Evolutionary conservation across 305 asterid species (phyloP), one percentile per base, ranked within the genome.

Genomic region (Solanum chacoense): DNA sequence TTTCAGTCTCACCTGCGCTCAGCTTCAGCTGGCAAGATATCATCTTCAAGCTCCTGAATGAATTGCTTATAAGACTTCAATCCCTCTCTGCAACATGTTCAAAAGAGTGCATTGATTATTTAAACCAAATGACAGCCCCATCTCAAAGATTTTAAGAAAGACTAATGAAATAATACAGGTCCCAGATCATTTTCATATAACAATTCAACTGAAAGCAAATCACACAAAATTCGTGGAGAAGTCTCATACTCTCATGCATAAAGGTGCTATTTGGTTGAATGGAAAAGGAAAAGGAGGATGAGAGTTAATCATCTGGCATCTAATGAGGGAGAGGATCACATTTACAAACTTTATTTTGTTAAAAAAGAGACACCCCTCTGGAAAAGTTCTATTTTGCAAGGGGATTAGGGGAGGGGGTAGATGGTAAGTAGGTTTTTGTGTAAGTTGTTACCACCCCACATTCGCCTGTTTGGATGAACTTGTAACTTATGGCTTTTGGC

Each of bases 41-140:
- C 99, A 93, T 98, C 99, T 91, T 98, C 99, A 91, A 98, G 98
- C 94, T 98, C 99, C 95, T 96, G 99, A 91, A 98, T 98, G 92
- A 98, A 98, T 91, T 95, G 99, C 97, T 98, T 98, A 94, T 98
- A 98, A 81, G 99, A 98, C 99, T 96, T 93, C 98, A 98, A 93
- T 88, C 99, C 99, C 91, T 98, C 99, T 93, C 99, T 98, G 94
- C 81, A 87, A 90, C 89, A 88, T 80, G 38, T 50, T 34, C 45
- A 36, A 87, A 26, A 26, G 65, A 50, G 74, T 69, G 20, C 76
- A 34, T 87, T 26, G 29, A 87, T 77, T 31, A 28, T 32, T 55
- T 38, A 84, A 84, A 83, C 73, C 31, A 31, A 31, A 31, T 55
- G 87, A 79, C 6, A 79, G 9, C 24, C 65, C 85, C 67, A 38